Evolutionary conservation across 1,139 yeast genomes (phyloP), one percentile per base, ranked within the genome.

Genomic region (Debaryomyces psychrophilus): DNA sequence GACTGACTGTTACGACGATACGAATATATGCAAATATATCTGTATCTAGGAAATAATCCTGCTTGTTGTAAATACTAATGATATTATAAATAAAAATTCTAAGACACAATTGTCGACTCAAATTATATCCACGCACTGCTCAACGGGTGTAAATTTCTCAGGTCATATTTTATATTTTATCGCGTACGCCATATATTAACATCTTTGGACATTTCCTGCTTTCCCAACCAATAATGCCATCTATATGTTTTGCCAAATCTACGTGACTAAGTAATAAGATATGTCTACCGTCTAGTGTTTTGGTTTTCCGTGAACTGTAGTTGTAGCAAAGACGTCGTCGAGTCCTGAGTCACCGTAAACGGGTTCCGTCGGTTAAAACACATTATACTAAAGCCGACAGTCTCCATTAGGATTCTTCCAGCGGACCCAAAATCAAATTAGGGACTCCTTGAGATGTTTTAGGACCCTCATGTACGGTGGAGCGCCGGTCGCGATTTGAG

Each of bases 41-140:
- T 33, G 36, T 33, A 4, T 18, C 4, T 18, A 33, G 8, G 36
- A 33, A 20, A 33, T 20, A 11, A 20, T 15, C 12, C 20, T 33
- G 11, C 25, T 17, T 11, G 14, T 8, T 33, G 18, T 11, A 15
- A 33, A 8, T 5, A 33, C 25, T 18, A 33, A 11, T 18, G 22
- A 20, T 33, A 20, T 18, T 15, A 33, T 20, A 33, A 33, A n/a
- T 33, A 17, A 33, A 31, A 33, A 33, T 3, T 29, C 33, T 18
- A 18, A 12, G 18, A 33, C 28, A 9, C 36, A 33, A 33, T 33
- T 20, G 36, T 33, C 36, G 36, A 18, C 36, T 33, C 36, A 6
- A 33, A 33, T 33, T 33, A 33, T 14, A 18, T 35, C 34, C 41
- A 38, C 41, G 41, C 41, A 38, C 41, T 8, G 41, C 18, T 26